phyloP scores from a whole-genome alignment of 441 rosid genomes.

The Adansonia gregorii region DNA sequence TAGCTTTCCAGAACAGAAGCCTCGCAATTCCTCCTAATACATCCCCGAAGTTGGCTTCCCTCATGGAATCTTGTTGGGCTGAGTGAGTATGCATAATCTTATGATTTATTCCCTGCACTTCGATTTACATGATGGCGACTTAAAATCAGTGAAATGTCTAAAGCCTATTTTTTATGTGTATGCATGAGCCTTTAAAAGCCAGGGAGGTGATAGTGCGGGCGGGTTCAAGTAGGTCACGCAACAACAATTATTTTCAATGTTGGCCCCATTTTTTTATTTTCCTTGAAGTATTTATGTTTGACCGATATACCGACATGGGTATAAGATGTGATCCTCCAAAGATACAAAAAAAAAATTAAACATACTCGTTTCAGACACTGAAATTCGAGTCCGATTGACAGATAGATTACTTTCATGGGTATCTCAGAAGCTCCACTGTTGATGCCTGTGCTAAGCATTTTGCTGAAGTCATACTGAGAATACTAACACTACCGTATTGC shows the following conservation, averaged over 20 bases:
- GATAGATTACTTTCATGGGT: too few species aligned
- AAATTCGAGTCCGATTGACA: too few species aligned
- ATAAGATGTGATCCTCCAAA: too few species aligned
- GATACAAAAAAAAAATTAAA: too few species aligned
- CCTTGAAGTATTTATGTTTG: too few species aligned
- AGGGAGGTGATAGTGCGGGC: not conserved
- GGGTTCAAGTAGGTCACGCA: not conserved
- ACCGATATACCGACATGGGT: too few species aligned
- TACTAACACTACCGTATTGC: not conserved
- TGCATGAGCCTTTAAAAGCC: not conserved
- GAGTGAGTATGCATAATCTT: constrained; percentile 53
- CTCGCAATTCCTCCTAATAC: constrained; percentile 69
- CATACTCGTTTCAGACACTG: too few species aligned
- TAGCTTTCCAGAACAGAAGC: constrained; percentile 92
- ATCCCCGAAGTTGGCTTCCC: constrained; percentile 72
- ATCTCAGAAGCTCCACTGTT: too few species aligned
- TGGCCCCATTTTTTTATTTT: too few species aligned
- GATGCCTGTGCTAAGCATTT: too few species aligned
- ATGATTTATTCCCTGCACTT: not conserved
- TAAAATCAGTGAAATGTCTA: not conserved
- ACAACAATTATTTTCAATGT: too few species aligned
- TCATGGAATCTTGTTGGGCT: constrained; percentile 96
- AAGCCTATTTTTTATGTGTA: not conserved
- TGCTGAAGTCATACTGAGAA: not conserved
- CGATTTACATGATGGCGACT: not conserved